These are phyloP conservation scores for Moesziomyces antarcticus DNA, from an alignment of 1,284 basidiomycete genomes.

Conservation along the genomic window DNA sequence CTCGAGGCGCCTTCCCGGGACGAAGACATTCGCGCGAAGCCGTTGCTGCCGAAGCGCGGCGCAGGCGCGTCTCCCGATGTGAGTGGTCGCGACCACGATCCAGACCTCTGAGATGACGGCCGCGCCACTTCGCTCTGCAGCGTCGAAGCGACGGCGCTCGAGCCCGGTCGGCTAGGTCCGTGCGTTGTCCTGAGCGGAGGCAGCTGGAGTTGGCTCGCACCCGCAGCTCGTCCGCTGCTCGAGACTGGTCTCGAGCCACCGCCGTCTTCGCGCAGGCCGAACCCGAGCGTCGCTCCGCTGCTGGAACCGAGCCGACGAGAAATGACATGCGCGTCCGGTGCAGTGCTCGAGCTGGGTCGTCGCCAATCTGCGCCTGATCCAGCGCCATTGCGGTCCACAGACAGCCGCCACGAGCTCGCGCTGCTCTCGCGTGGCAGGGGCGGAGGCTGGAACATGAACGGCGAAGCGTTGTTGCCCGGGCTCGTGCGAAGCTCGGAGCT, in stretches of 20 bases:
- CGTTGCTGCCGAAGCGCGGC: slow-evolving; percentile 21
- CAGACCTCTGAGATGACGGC: slow-evolving; percentile 7
- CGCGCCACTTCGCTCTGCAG: slow-evolving; percentile 17
- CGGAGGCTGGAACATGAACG: slow-evolving; percentile 59
- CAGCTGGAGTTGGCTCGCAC: slow-evolving; percentile 17
- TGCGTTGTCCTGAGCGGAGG: slow-evolving; percentile 32
- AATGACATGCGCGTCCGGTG: slow-evolving; percentile 41
- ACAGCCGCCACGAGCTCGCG: slow-evolving; percentile 17
- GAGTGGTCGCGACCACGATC: slow-evolving; percentile 36
- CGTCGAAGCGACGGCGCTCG: slow-evolving; percentile 22
- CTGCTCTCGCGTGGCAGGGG: slow-evolving; percentile 45
- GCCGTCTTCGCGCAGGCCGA: slow-evolving; percentile 22
- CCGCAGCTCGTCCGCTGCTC: slow-evolving; percentile 12
- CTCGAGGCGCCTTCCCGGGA: slow-evolving; percentile 21
- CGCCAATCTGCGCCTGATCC: slow-evolving; percentile 30
- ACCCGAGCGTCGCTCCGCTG: slow-evolving; percentile 18
- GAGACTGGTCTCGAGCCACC: slow-evolving; percentile 32
- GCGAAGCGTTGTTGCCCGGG: slow-evolving; percentile 50
- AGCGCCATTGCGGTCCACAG: slow-evolving; percentile 21
- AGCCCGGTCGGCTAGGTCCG: slow-evolving; percentile 19
- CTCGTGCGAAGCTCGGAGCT: slow-evolving; percentile 49
- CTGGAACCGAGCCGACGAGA: slow-evolving; percentile 35
- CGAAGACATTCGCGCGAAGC: slow-evolving; percentile 15
- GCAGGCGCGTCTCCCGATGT: slow-evolving; percentile 36
- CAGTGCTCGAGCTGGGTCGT: slow-evolving; percentile 42